A percentile compares a stretch with the other conserved stretches of the same genome.
Conservation (phyloP, 2,329 filamentous ascomycete species). For the Scytalidium sp. region DNA sequence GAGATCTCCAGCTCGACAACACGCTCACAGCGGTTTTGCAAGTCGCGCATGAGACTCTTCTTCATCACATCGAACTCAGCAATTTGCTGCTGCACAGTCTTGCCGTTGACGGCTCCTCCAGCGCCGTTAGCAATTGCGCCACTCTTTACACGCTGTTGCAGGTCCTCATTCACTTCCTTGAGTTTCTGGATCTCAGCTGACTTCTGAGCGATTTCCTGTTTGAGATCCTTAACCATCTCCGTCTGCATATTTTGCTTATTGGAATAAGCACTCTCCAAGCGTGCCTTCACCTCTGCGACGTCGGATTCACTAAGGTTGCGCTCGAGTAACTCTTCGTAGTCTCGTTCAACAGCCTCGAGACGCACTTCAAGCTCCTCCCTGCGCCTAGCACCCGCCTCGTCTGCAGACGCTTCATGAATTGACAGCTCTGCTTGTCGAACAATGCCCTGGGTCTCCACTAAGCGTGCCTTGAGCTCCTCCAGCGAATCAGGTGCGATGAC, state of each 20-base stretch:
- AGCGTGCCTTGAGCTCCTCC: constrained; percentile 68
- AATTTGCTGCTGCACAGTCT: constrained; percentile 96
- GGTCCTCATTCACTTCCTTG: constrained; percentile 75
- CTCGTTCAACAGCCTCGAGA: constrained; percentile 69
- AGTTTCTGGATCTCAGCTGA: constrained; percentile 79
- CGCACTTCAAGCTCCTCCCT: constrained; percentile 75
- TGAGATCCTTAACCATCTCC: constrained; percentile 73
- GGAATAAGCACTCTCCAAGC: constrained; percentile 73
- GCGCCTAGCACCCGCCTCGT: constrained; percentile 63
- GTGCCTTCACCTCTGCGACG: constrained; percentile 78
- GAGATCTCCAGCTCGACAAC: constrained; percentile 98
- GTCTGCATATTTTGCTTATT: constrained; percentile 71
- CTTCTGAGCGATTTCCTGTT: constrained; percentile 72
- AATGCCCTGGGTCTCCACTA: constrained; percentile 88
- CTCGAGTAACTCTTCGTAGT: constrained; percentile 81
- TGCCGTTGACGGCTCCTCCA: constrained; percentile 66
- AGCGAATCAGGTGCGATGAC: constrained; percentile 79
- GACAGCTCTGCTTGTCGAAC: constrained; percentile 90
- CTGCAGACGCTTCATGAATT: constrained; percentile 64
- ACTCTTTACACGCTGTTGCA: constrained; percentile 71
- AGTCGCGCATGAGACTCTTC: constrained; percentile 97
- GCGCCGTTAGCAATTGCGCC: constrained; percentile 58
- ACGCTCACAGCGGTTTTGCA: constrained; percentile 97
- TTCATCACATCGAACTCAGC: constrained; percentile 99
- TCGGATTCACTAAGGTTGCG: constrained; percentile 76